Base-by-base conservation (phyloP, 176 grass and related monocot species). In the Typha latifolia region DNA sequence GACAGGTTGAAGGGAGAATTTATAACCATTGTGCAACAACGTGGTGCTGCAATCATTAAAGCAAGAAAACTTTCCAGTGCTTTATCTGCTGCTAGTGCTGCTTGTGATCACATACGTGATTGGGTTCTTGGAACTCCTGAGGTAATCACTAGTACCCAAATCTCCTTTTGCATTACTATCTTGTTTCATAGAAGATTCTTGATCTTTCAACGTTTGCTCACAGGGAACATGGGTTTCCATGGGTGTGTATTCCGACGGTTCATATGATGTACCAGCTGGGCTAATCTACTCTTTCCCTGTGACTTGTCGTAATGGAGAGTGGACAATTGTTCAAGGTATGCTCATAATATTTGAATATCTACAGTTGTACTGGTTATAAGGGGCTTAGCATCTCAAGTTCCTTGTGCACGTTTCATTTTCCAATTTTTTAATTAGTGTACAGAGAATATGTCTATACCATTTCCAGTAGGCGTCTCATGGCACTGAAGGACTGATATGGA, bases 241-340 rank as follows among this genome's bases (percentile, higher is more conserved):
- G 89, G 89, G 95, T 10, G 95, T 90, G 31, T 94, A 94, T 73
- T 94, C 89, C 37, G 95, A 99, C 77, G 95, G 89, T 49, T 99
- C 95, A 5, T 99, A 99, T 0, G 78, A 84, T 81, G 86, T 99
- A n/a, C 95, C 89, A 9, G 84, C 84, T 74, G 89, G 95, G 29
- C 81, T 99, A 7, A 99, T 99, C 51, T 99, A 99, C 77, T 94
- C 89, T 53, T 99, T 90, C 82, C 95, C 95, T 61, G 89, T 94
- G n/a, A 94, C 81, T 48, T 94, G 89, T 78, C 69, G 66, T 12
- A 78, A 59, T 70, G 89, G 84, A 55, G 89, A 99, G 71, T 99
- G 89, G 89, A 90, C 71, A 21, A 90, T 94, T 7, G 86, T 99
- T 71, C 89, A 99, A 87, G 95, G 89, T 90, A 81, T 57, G 23